Evolutionary conservation across 805 yeast genomes (phyloP).

Genomic region (Metschnikowia orientalis): DNA sequence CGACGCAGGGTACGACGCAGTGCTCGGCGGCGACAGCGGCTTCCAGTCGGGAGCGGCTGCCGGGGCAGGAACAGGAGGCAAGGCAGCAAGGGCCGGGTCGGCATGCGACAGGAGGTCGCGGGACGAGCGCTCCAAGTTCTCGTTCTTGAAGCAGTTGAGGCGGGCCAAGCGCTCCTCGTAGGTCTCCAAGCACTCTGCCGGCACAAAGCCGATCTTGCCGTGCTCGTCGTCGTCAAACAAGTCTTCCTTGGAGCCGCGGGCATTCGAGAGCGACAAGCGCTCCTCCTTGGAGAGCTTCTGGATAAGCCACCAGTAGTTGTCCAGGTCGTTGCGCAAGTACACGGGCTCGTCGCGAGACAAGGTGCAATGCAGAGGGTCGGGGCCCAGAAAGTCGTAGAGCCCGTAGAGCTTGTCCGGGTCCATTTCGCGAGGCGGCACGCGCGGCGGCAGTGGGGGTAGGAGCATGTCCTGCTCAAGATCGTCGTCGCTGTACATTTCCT

Average conservation of each 20-base stretch:
- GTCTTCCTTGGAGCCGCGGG: conserved; percentile 14
- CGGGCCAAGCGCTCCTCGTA: conserved; percentile 89
- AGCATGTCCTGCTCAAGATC: conserved; percentile 42
- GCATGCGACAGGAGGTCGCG: conserved; percentile 5
- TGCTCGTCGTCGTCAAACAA: conserved; percentile 40
- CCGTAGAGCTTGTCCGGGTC: conserved; percentile 85
- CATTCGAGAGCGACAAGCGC: conserved; percentile 15
- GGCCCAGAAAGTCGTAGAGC: conserved; percentile 80
- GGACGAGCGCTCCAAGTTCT: conserved; percentile 46
- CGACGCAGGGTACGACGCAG: neutral
- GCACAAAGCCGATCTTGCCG: conserved; percentile 86
- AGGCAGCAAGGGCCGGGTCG: neutral
- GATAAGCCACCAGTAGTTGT: conserved; percentile 96
- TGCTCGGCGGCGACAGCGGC: neutral
- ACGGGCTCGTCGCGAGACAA: conserved; percentile 79
- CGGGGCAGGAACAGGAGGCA: neutral
- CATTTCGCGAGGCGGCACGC: conserved; percentile 75
- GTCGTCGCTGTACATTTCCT: conserved; percentile 19
- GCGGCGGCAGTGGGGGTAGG: conserved; percentile 59
- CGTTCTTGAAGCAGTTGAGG: conserved; percentile 87
- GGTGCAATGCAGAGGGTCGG: conserved; percentile 88
- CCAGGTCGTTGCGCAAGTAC: conserved; percentile 76
- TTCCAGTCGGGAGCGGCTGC: too few relatives aligned
- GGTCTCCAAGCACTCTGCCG: conserved; percentile 92
- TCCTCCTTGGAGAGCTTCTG: conserved; percentile 37